Evolutionary conservation across 1,284 basidiomycete genomes (phyloP).

Genomic region (Heterobasidion parviporum): DNA sequence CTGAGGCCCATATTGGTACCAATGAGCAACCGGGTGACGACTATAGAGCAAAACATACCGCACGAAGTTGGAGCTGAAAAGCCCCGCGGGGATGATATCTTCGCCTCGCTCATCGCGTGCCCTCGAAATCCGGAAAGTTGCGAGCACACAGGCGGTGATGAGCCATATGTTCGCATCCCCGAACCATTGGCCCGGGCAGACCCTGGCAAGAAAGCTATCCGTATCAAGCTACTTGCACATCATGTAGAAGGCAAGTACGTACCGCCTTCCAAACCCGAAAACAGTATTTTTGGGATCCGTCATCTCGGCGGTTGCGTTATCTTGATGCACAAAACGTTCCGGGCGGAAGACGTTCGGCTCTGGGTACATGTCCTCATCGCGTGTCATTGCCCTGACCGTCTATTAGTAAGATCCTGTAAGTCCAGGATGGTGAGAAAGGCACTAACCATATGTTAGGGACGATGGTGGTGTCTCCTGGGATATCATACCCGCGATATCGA

Average conservation of each 20-base stretch:
- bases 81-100: conserved; percentile 5
- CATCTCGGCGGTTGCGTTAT: conserved; percentile 2
- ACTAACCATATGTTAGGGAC: conserved; percentile 13
- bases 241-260: neutral
- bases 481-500: conserved; percentile 11
- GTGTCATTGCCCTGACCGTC: conserved; percentile 21
- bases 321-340: conserved; percentile 20
- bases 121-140: conserved; percentile 7
- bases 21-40: too few relatives aligned
- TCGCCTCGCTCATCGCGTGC: conserved; percentile 7
- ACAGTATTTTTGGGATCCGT: conserved; percentile 14
- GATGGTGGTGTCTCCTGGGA: conserved; percentile 10
- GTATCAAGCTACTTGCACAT: neutral
- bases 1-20: neutral
- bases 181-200: conserved; percentile 15
- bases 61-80: conserved; percentile 10
- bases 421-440: neutral
- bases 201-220: conserved; percentile 4
- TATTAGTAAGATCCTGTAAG: neutral
- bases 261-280: conserved; percentile 13
- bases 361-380: conserved; percentile 16
- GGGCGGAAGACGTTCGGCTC: conserved; percentile 20
- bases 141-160: conserved; percentile 7
- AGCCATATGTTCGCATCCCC: conserved; percentile 14
- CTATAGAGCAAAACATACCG: conserved; percentile 4